Evolutionary conservation across 1,139 yeast genomes (phyloP).

Genomic region (Hansenula sp.): DNA sequence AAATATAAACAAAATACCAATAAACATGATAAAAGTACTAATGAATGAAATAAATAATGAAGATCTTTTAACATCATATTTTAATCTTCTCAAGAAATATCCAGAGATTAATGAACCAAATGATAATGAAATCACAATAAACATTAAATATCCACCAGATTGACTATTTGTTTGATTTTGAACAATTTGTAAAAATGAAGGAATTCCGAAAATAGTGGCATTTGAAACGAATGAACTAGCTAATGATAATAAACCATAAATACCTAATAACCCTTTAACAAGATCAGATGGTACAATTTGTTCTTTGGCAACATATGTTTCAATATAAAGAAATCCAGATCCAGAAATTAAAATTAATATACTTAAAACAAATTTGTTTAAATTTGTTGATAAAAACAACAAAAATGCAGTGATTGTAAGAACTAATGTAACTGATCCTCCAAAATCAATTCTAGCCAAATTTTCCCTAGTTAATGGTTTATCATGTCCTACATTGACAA

Average conservation of each 20-base stretch:
- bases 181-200: constrained; percentile 45
- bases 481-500: constrained; percentile 6
- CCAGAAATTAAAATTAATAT: not conserved
- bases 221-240: constrained; percentile 50
- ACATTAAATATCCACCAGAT: constrained; percentile 44
- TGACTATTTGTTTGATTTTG: constrained; percentile 43
- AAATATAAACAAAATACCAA: constrained; percentile 19
- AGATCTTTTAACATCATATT: constrained; percentile 1
- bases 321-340: constrained; percentile 36
- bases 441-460: constrained; percentile 60
- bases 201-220: constrained; percentile 45
- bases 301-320: constrained; percentile 40
- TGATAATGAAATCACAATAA: constrained; percentile 41
- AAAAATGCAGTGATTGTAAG: constrained; percentile 44
- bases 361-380: not conserved
- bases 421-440: constrained; percentile 64
- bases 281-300: constrained; percentile 49
- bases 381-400: constrained; percentile 25
- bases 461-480: constrained; percentile 34
- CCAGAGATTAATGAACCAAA: constrained; percentile 54
- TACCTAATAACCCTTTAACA: constrained; percentile 28
- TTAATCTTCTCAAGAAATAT: constrained; percentile 29
- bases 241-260: constrained; percentile 44
- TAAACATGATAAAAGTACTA: constrained; percentile 16
- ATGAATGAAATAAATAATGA: constrained; percentile 12